phyloP scores from a whole-genome alignment of 2,329 filamentous ascomycete genomes.

The Aspergillus puulaauensis region DNA sequence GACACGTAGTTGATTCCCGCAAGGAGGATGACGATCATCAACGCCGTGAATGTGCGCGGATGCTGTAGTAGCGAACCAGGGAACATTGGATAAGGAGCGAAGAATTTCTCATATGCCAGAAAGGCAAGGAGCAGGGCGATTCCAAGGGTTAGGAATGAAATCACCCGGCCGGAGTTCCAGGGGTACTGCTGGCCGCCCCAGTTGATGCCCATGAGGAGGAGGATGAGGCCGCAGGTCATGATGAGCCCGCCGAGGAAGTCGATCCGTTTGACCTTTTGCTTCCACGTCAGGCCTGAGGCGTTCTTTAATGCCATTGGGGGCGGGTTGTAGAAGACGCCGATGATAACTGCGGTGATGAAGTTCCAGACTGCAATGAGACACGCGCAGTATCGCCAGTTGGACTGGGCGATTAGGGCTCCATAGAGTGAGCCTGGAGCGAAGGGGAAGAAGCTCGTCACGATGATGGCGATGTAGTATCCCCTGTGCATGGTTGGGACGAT shows the following conservation, averaged over 20 bases:
- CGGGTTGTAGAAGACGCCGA: constrained; percentile 1
- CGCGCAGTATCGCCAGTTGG: constrained; percentile 5
- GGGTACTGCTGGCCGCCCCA: constrained; percentile 3
- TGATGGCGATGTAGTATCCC: constrained; percentile 1
- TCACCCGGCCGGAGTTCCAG: background rate
- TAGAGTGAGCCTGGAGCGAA: constrained; percentile 5
- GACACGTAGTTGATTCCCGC: constrained; percentile 8
- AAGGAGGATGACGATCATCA: constrained; percentile 9
- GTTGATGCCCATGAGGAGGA: constrained; percentile 3
- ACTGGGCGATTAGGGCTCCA: background rate
- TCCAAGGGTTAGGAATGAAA: background rate
- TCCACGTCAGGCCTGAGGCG: background rate
- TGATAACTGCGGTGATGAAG: background rate
- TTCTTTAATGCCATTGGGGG: background rate
- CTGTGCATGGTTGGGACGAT: constrained; percentile 2
- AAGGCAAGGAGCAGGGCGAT: background rate
- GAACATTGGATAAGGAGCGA: constrained; percentile 4
- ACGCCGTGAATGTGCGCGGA: background rate
- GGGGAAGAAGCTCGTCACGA: constrained; percentile 7
- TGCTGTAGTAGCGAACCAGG: background rate
- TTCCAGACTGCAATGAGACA: constrained; percentile 6
- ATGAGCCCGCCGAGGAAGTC: background rate
- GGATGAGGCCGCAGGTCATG: constrained; percentile 1
- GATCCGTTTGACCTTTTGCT: background rate
- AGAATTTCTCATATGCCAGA: background rate